Conservation (phyloP, 441 rosid genomes). For the Biscutella laevigata region DNA sequence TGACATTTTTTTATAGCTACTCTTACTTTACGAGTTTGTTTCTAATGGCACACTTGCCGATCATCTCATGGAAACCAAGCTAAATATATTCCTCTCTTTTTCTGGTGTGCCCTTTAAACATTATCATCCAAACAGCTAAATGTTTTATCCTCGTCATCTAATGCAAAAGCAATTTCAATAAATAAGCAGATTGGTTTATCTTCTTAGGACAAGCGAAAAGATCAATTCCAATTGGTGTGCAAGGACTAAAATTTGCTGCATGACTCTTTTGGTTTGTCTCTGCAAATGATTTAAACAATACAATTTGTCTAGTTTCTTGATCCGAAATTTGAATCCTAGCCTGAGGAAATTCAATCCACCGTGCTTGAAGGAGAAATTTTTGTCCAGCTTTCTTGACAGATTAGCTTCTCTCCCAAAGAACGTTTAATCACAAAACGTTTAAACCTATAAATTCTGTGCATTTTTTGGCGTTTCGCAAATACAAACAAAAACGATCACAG, state of each 20-base stretch:
- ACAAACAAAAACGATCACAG: too few relatives aligned
- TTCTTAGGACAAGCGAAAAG: conserved; percentile 50
- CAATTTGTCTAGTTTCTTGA: conserved; percentile 9
- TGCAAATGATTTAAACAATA: conserved; percentile 22
- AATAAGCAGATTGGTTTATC: conserved; percentile 71
- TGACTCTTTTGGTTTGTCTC: conserved; percentile 63
- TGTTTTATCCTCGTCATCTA: too few relatives aligned
- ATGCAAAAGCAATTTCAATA: too few relatives aligned
- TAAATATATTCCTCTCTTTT: too few relatives aligned
- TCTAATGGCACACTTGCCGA: too few relatives aligned
- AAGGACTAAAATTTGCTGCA: conserved; percentile 57
- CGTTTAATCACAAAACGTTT: conserved; percentile 43
- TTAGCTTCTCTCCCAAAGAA: conserved; percentile 42
- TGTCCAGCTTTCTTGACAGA: conserved; percentile 55
- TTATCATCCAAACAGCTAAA: too few relatives aligned
- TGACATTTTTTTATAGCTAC: too few relatives aligned
- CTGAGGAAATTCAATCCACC: conserved; percentile 67
- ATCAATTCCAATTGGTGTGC: conserved; percentile 61
- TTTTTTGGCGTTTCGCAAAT: too few relatives aligned
- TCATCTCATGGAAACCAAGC: too few relatives aligned
- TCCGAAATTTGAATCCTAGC: conserved; percentile 24
- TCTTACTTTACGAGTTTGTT: too few relatives aligned
- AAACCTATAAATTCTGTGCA: too few relatives aligned
- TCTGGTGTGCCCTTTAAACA: too few relatives aligned
- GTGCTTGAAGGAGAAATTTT: conserved; percentile 64